Conservation (phyloP, 371 early-diverging fungal genomes). For the Neoconidiobolus thromboides region DNA sequence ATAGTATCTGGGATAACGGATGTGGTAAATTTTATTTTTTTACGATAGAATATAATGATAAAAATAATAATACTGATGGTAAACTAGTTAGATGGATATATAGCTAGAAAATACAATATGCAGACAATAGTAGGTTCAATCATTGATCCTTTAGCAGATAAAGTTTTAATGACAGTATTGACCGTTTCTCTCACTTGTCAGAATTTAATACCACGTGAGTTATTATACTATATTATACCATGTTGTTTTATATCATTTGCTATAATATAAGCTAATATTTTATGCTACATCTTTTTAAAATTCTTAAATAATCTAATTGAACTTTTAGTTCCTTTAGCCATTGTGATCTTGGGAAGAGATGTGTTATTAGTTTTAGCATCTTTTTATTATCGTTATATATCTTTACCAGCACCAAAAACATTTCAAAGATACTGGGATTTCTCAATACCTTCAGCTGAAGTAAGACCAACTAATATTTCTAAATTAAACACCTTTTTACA, state of each 20-base stretch:
- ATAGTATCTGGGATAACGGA: constrained; percentile 71
- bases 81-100: constrained; percentile 65
- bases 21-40: constrained; percentile 21
- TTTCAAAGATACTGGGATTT: constrained; percentile 69
- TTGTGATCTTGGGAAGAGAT: constrained; percentile 75
- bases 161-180: constrained; percentile 79
- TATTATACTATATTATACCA: not conserved
- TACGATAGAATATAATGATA: not conserved
- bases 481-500: constrained; percentile 89
- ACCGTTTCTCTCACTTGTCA: constrained; percentile 58
- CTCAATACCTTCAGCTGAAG: constrained; percentile 78
- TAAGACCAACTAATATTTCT: constrained; percentile 68
- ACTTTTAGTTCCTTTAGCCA: constrained; percentile 45
- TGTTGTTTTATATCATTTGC: not conserved
- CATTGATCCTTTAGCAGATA: constrained; percentile 93
- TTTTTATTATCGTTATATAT: constrained; percentile 69
- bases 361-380: constrained; percentile 53
- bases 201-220: constrained; percentile 56
- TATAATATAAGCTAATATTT: too few species aligned
- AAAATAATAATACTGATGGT: not conserved
- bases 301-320: too few species aligned
- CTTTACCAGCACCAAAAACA: constrained; percentile 81
- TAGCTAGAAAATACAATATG: constrained; percentile 76
- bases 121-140: constrained; percentile 73
- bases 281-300: too few species aligned